Evolutionary conservation across 176 grass and related monocot genomes (phyloP), one percentile per base, ranked within the genome.

Genomic region (Miscanthus lutarioriparius): DNA sequence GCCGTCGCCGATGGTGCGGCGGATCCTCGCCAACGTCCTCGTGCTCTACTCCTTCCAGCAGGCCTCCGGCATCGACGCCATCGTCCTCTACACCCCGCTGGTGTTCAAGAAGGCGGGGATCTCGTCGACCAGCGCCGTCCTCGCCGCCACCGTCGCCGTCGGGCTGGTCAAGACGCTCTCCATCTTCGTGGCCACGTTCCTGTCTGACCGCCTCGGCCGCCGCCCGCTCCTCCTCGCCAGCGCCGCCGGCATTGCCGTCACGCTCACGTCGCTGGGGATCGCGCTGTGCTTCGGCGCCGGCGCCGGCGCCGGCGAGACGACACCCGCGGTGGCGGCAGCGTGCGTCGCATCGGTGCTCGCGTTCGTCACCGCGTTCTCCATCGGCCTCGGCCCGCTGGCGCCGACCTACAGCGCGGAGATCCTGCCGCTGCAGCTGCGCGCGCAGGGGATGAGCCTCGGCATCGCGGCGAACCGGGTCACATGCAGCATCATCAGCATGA

Each of bases 1-100:
- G 7, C 14, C 49, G 10, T 41, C 75, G 35, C 20, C 67, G 37
- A 64, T 13, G 20, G 61, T 92, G 5, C 78, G 78, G 1, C 90
- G 86, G 20, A 61, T 86, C 41, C 26, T 92, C 41, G 16, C 58
- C 28, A 59, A 67, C 64, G 83, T 82, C 12, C 16, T 88, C 58
- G 86, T 71, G 7, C 12, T 91, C 27, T 64, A 88, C 1, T 85
- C 85, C 39, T 91, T 91, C 82, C 86, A 88, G 41, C 85, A 91
- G 49, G 89, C 67, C 4, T 76, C 85, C 45, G 85, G 89, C 72
- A 58, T 91, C 56, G 86, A 88, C 71, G 68, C 71, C 3, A 37
- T 91, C 48, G 77, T 91, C 10, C 44, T 91, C 9, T 91, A 91
- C 81, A 88, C 71, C 44, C 90, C 86, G 19, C 66, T 86, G 20